Percentiles rank a stretch among this genome's conserved stretches.
Conservation (phyloP, 352 stramenopile genomes). For the Pythium scleroteichum region DNA sequence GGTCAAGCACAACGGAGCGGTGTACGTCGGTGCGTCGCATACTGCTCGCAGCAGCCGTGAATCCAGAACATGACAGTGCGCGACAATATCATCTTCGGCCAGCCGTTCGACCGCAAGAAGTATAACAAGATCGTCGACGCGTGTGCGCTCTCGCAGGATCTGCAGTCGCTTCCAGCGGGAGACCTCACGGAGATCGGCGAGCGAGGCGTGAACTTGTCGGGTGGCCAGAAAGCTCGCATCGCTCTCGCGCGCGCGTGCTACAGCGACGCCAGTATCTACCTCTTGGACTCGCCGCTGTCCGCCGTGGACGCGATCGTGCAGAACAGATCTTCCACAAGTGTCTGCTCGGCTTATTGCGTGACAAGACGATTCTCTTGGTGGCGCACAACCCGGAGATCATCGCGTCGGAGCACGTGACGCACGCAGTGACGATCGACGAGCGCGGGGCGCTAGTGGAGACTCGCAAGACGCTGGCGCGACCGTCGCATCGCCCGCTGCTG, state of each 20-base stretch:
- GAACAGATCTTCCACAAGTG: constrained; percentile 64
- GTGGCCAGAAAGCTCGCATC: constrained; percentile 48
- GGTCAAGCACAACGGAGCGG: constrained; percentile 29
- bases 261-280: constrained; percentile 45
- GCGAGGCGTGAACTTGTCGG: constrained; percentile 46
- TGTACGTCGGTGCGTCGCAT: constrained; percentile 46
- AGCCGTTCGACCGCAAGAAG: constrained; percentile 32
- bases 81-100: constrained; percentile 90
- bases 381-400: constrained; percentile 10
- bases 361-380: constrained; percentile 16
- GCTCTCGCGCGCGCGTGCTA: constrained; percentile 51
- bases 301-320: constrained; percentile 91
- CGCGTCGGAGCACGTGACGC: neutral
- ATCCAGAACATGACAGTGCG: constrained; percentile 62
- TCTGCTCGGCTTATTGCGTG: neutral
- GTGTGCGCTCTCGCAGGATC: constrained; percentile 50
- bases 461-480: neutral
- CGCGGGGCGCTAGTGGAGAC: neutral
- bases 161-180: constrained; percentile 21
- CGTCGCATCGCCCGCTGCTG: no score
- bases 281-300: constrained; percentile 89
- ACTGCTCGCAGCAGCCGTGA: constrained; percentile 78
- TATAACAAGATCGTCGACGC: constrained; percentile 42
- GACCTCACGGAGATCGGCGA: constrained; percentile 58
- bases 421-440: neutral